phyloP scores from a whole-genome alignment of 2,329 filamentous ascomycete genomes.

The Calonectria pteridis region DNA sequence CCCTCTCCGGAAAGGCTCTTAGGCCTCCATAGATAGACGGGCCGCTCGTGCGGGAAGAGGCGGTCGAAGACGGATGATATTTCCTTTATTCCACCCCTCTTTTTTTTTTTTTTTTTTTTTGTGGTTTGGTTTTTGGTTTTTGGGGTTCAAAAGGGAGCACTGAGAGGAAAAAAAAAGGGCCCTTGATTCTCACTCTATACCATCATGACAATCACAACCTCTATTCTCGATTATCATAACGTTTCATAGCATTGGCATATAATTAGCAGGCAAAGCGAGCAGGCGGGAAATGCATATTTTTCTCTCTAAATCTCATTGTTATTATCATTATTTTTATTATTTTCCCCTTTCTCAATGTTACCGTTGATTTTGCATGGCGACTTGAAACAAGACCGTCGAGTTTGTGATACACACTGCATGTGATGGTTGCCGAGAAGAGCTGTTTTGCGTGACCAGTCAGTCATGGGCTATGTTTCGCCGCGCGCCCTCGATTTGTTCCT shows the following conservation, averaged over 20 bases:
- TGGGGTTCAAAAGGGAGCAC: background rate
- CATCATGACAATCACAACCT: background rate
- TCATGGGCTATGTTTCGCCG: background rate
- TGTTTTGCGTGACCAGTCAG: background rate
- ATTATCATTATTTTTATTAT: background rate
- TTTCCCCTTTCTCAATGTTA: background rate
- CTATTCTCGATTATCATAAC: background rate
- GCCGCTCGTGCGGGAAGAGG: constrained; percentile 45
- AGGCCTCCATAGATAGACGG: constrained; percentile 44
- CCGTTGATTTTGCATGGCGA: background rate
- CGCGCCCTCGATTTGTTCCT: background rate
- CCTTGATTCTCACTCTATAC: constrained; percentile 23
- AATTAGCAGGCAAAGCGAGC: background rate
- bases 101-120: background rate
- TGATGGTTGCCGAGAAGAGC: background rate
- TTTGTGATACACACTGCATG: constrained; percentile 9
- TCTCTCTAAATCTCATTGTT: too few relatives aligned
- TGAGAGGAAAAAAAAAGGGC: constrained; percentile 29
- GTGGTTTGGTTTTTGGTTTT: background rate
- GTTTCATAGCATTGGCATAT: background rate
- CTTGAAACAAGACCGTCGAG: constrained; percentile 3
- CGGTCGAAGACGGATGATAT: constrained; percentile 29
- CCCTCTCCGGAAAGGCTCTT: constrained; percentile 34
- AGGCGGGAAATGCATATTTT: background rate
- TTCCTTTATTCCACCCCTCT: constrained; percentile 15